Evolutionary conservation across 768 basidiomycete species (phyloP).

Genomic region (Mycena albidolilacea): DNA sequence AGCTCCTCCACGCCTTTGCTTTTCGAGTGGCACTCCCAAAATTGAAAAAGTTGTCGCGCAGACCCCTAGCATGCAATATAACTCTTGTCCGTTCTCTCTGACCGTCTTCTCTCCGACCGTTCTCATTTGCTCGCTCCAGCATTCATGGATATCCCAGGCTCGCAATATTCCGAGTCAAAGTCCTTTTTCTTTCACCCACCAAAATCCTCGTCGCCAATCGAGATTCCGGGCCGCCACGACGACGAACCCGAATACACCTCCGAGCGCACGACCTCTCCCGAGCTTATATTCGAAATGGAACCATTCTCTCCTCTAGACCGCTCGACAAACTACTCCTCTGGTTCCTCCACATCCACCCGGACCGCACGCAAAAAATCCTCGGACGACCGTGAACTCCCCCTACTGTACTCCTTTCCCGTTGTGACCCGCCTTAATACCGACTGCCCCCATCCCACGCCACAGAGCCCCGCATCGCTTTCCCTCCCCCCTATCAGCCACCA

Average conservation of each 20-base stretch:
- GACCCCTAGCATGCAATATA: neutral
- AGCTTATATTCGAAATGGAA: constrained; percentile 71
- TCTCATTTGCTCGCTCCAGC: constrained; percentile 3
- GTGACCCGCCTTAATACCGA: constrained; percentile 6
- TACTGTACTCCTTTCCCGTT: constrained; percentile 38
- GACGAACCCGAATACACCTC: constrained; percentile 45
- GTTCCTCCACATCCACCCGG: constrained; percentile 28
- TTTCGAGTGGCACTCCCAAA: constrained; percentile 24
- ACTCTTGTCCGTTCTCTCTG: constrained; percentile 19
- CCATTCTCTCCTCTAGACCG: constrained; percentile 47
- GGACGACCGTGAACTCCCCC: constrained; percentile 25
- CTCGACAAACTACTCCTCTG: constrained; percentile 35
- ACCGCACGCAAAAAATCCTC: constrained; percentile 23
- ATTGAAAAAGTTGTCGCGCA: constrained; percentile 17
- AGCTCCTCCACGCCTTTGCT: neutral
- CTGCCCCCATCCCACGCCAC: constrained; percentile 13
- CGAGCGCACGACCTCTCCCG: constrained; percentile 55
- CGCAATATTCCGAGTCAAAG: constrained; percentile 28
- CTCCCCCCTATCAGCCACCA: constrained; percentile 24
- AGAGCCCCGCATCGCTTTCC: constrained; percentile 8
- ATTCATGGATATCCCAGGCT: constrained; percentile 20
- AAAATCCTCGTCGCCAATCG: constrained; percentile 59
- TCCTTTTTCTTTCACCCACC: constrained; percentile 39
- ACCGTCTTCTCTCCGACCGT: neutral
- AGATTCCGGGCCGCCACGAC: constrained; percentile 58